Evolutionary conservation across 768 basidiomycete genomes (phyloP), one percentile per base, ranked within the genome.

Genomic region (Tricholoma furcatifolium): DNA sequence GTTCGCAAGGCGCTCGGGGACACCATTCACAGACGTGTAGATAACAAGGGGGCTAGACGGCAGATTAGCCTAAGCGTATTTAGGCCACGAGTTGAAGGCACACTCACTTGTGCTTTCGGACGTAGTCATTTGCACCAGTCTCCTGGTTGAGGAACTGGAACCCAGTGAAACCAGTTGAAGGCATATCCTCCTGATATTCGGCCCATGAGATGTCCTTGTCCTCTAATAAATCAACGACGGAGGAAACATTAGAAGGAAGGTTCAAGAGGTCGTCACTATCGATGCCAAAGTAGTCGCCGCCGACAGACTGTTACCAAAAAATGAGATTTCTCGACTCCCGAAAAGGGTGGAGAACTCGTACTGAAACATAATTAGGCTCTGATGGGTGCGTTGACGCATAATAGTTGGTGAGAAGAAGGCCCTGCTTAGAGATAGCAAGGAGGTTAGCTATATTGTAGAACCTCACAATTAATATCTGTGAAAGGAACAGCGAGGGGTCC

Each of bases 171-270:
- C 75, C 81, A 51, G 80, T 77, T 0, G 62, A 62, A 1, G 82
- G 81, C 75, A 84, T 71, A 54, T 75, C 77, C 60, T 86, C 83
- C 62, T 83, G 77, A 59, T 86, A 87, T 15, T 77, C 70, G 0
- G 75, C 77, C 84, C 85, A 87, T 6, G 78, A 78, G 38, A 87
- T 73, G 40, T 67, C 71, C 58, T 80, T 78, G 15, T 71, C 67
- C 21, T 86, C 85, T 27, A 87, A 67, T 15, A 87, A 70, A 57
- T 87, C 85, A 21, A 82, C 77, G 39, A 85, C 58, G 12, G 78
- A 82, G 3, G 83, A 81, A 7, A 83, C 67, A 59, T 83, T 84
- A 24, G 55, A 60, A 0, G 77, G 75, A 31, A 82, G 52, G 23
- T 61, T 55, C 51, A 66, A 62, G 36, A 68, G 63, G 50, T 60